These are phyloP conservation scores for Fusarium lateritium DNA, from an alignment of 2,329 filamentous ascomycete genomes.

Conservation along the genomic window DNA sequence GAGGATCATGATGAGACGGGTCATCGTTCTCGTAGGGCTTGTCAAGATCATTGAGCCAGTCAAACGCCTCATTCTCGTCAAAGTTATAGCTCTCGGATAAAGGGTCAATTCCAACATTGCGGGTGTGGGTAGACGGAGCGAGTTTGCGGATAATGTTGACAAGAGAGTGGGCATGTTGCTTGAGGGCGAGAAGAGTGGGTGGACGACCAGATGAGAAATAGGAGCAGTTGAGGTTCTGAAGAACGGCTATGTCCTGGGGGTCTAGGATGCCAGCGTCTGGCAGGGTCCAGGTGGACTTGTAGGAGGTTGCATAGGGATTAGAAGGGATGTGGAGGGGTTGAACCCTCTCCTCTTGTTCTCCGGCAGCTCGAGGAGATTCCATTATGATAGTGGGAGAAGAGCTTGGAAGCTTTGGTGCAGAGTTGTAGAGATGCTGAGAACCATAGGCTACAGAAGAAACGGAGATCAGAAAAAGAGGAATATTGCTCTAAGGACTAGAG, in stretches of 20 bases:
- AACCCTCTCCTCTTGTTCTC: conserved; percentile 11
- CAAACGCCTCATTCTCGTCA: conserved; percentile 65
- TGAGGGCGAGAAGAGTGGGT: conserved; percentile 70
- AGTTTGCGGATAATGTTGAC: conserved; percentile 66
- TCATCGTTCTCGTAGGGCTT: conserved; percentile 65
- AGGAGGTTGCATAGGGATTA: conserved; percentile 49
- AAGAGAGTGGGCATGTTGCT: conserved; percentile 73
- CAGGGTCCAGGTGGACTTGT: conserved; percentile 45
- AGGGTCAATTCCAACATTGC: conserved; percentile 28
- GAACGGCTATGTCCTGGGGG: conserved; percentile 41
- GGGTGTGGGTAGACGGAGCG: conserved; percentile 55
- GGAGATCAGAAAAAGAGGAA: conserved; percentile 12
- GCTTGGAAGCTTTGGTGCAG: not conserved
- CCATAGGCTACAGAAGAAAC: not conserved
- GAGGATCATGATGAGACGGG: conserved; percentile 61
- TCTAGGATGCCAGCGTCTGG: conserved; percentile 45
- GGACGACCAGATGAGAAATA: conserved; percentile 69
- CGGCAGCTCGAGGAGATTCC: conserved; percentile 2
- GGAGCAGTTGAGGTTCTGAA: conserved; percentile 67
- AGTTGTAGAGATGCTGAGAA: not conserved
- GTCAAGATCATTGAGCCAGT: conserved; percentile 69
- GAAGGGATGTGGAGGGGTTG: conserved; percentile 42
- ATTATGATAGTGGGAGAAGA: conserved; percentile 8
- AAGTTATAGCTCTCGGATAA: conserved; percentile 48
- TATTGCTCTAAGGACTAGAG: not conserved